Conservation (phyloP, 345 rosid genomes). For the Brassica nigra region DNA sequence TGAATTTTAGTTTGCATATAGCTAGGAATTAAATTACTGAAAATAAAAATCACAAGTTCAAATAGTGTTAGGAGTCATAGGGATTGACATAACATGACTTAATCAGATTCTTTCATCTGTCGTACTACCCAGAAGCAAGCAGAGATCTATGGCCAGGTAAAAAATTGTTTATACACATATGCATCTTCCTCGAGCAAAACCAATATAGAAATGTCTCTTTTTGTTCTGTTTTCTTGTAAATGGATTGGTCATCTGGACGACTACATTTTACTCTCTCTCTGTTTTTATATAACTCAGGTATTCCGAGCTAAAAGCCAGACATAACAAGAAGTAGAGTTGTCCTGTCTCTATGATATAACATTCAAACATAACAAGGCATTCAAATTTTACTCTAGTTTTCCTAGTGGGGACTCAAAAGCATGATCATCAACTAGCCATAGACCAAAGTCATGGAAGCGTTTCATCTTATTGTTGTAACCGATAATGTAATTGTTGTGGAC, state of each 20-base stretch:
- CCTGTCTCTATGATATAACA: not conserved
- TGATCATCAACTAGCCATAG: not conserved
- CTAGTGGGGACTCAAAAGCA: not conserved
- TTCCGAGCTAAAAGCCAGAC: not conserved
- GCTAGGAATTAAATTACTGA: no score
- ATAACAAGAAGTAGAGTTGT: not conserved
- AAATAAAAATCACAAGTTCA: no score
- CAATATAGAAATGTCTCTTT: not conserved
- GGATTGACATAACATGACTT: not conserved
- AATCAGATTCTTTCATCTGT: slow-evolving; percentile 69
- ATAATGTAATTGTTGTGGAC: not conserved
- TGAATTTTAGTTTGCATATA: no score
- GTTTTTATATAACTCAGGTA: not conserved
- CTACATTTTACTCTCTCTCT: slow-evolving; percentile 54
- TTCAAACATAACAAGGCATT: not conserved
- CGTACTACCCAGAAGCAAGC: slow-evolving; percentile 77
- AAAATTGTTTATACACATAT: slow-evolving; percentile 5
- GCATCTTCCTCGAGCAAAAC: not conserved
- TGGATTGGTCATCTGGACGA: slow-evolving; percentile 79
- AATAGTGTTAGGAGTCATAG: not conserved
- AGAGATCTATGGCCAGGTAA: slow-evolving; percentile 43
- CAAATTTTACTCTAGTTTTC: not conserved
- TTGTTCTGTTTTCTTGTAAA: slow-evolving; percentile 14
- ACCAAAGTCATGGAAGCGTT: not conserved
- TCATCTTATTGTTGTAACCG: not conserved